Evolutionary conservation across 2,329 filamentous ascomycete genomes (phyloP), one percentile per base, ranked within the genome.

Genomic region (Cordyceps fumosorosea): DNA sequence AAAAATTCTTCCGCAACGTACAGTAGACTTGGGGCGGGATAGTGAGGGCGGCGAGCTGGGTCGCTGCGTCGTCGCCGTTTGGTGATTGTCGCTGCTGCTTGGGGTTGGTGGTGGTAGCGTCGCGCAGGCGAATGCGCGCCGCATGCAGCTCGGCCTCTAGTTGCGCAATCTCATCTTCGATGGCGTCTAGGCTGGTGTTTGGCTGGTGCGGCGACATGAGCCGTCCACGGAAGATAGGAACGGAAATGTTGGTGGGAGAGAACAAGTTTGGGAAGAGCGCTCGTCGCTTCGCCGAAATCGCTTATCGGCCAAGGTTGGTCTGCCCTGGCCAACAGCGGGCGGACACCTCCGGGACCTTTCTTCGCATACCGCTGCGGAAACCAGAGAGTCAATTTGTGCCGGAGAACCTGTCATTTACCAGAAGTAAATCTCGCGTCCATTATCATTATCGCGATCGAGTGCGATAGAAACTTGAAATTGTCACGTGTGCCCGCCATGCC

Each of bases 161-260:
- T 22, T 81, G 78, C 8, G 75, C 74, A 65, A 90, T 84, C 71
- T 89, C 85, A 71, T 81, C 71, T 64, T 79, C 73, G n/a, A 75
- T 66, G 32, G 76, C 70, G 14, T 66, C 66, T 3, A 70, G 67
- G 37, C 72, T 64, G 34, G 66, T 66, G 8, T 62, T 64, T 59
- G 51, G 32, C 32, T 64, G 42, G 14, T 65, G 61, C 42, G 64
- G 60, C 24, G 69, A 64, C 64, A 66, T 66, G 56, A 47, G 62
- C 45, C 42, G 34, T 14, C 5, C 34, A 14, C 12, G 34, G 12
- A 37, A 14, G 34, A 37, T 14, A 14, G 12, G 32, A 16, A 26
- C 1, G 22, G 26, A 12, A 16, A n/a, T 32, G 48, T 60, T 52
- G 37, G 26, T 11, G 12, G 24, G 16, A 45, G 16, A 18, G 26